phyloP scores from a whole-genome alignment of 1,284 basidiomycete species.

The Thelephora terrestris region DNA sequence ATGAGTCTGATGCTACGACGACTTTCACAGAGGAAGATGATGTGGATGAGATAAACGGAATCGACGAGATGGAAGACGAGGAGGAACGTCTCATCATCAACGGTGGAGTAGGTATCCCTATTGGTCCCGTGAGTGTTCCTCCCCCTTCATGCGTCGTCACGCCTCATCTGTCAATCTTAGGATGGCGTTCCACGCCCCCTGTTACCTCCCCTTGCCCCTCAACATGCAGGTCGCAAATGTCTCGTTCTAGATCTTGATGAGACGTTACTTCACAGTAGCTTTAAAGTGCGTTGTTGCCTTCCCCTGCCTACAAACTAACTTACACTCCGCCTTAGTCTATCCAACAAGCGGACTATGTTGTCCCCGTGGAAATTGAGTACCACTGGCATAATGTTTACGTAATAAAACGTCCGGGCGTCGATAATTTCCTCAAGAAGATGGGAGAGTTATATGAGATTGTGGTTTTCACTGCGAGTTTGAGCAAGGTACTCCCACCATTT shows the following conservation, averaged over 20 bases:
- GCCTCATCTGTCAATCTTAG: constrained; percentile 26
- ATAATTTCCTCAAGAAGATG: constrained; percentile 95
- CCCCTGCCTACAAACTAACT: neutral
- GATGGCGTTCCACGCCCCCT: constrained; percentile 81
- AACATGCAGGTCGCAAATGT: constrained; percentile 82
- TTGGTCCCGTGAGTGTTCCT: constrained; percentile 51
- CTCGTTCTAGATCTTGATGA: constrained; percentile 93
- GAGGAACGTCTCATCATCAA: constrained; percentile 72
- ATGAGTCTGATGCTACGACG: constrained; percentile 33
- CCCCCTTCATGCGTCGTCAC: neutral
- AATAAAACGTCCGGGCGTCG: constrained; percentile 96
- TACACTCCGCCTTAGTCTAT: constrained; percentile 57
- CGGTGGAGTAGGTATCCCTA: constrained; percentile 76
- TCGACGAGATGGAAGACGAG: constrained; percentile 56
- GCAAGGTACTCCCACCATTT: constrained; percentile 58
- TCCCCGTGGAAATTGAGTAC: constrained; percentile 98
- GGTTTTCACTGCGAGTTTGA: constrained; percentile 94
- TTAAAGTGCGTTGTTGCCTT: constrained; percentile 51
- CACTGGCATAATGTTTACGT: constrained; percentile 99
- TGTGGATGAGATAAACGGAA: constrained; percentile 32
- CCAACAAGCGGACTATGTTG: constrained; percentile 94
- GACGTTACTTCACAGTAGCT: constrained; percentile 89
- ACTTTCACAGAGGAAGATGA: constrained; percentile 38
- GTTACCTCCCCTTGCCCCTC: constrained; percentile 63
- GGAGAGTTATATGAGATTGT: constrained; percentile 98